These are phyloP conservation scores for Wilcoxina mikolae DNA, from an alignment of 495 filamentous ascomycete genomes.

Conservation along the genomic window DNA sequence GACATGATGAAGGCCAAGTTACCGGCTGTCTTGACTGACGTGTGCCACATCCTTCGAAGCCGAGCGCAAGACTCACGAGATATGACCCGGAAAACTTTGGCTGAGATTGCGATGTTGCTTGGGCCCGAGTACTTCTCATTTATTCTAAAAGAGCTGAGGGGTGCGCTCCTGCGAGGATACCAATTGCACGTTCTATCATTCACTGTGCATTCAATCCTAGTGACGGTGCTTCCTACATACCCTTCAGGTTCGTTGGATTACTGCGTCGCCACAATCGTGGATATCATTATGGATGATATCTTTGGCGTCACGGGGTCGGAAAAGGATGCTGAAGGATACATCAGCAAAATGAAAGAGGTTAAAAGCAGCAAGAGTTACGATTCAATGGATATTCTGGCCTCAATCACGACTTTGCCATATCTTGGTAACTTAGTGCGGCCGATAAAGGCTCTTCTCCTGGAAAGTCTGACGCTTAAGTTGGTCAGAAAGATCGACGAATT, in stretches of 20 bases:
- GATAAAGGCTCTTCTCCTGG: conserved; percentile 57
- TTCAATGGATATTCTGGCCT: conserved; percentile 86
- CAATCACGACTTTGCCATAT: conserved; percentile 54
- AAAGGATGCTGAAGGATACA: conserved; percentile 92
- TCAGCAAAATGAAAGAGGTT: conserved; percentile 90
- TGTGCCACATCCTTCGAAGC: conserved; percentile 82
- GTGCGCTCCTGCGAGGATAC: conserved; percentile 65
- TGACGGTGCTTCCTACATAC: conserved; percentile 56
- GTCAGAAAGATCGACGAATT: conserved; percentile 84
- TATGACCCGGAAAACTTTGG: conserved; percentile 72
- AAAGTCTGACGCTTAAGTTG: conserved; percentile 66
- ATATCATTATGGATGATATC: conserved; percentile 90
- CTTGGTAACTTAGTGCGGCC: conserved; percentile 64
- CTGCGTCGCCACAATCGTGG: conserved; percentile 60
- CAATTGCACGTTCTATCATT: conserved; percentile 93
- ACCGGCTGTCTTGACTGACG: conserved; percentile 72
- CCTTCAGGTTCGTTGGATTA: conserved; percentile 77
- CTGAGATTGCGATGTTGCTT: conserved; percentile 61
- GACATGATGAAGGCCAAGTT: conserved; percentile 55
- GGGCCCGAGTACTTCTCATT: conserved; percentile 76
- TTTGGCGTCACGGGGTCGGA: conserved; percentile 93
- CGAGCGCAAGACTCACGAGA: conserved; percentile 78
- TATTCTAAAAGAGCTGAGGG: conserved; percentile 78
- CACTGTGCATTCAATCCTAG: conserved; percentile 82
- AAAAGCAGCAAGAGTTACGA: conserved; percentile 96